Evolutionary conservation across 163 green algal species (phyloP).

Genomic region (Dunaliella salina): DNA sequence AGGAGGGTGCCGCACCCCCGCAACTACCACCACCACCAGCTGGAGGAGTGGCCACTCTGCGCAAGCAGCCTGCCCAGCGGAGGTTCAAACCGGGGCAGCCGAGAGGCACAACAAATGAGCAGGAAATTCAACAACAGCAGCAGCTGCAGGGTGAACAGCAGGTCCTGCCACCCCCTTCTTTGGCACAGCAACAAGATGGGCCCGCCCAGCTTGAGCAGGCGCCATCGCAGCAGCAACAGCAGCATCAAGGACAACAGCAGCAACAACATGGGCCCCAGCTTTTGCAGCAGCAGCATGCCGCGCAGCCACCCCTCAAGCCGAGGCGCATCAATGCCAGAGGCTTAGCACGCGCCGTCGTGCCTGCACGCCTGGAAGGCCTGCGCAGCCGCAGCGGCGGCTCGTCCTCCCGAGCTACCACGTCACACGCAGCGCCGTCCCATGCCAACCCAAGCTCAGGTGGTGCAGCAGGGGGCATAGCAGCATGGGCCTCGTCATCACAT

Average conservation of each 20-base stretch:
- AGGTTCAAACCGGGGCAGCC: neutral
- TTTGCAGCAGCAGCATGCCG: neutral
- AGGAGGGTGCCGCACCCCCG: too few species aligned
- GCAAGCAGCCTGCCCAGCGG: neutral
- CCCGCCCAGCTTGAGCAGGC: too few species aligned
- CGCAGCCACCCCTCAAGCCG: neutral
- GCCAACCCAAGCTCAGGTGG: too few species aligned
- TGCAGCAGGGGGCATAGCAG: too few species aligned
- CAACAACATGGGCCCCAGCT: too few species aligned
- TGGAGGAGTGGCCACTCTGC: slow-evolving; percentile 3
- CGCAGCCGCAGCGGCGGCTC: neutral
- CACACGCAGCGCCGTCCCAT: too few species aligned
- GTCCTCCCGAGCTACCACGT: too few species aligned
- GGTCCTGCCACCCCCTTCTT: neutral
- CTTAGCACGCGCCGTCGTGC: neutral
- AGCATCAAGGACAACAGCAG: too few species aligned
- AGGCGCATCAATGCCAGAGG: neutral
- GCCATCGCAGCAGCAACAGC: too few species aligned
- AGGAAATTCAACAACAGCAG: neutral
- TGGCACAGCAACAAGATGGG: neutral
- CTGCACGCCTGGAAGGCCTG: neutral
- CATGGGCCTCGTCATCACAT: too few species aligned
- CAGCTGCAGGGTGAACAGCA: neutral
- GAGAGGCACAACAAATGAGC: neutral
- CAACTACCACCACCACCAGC: neutral